Evolutionary conservation across 2,329 filamentous ascomycete species (phyloP).

Genomic region (Chaetomium sp.): DNA sequence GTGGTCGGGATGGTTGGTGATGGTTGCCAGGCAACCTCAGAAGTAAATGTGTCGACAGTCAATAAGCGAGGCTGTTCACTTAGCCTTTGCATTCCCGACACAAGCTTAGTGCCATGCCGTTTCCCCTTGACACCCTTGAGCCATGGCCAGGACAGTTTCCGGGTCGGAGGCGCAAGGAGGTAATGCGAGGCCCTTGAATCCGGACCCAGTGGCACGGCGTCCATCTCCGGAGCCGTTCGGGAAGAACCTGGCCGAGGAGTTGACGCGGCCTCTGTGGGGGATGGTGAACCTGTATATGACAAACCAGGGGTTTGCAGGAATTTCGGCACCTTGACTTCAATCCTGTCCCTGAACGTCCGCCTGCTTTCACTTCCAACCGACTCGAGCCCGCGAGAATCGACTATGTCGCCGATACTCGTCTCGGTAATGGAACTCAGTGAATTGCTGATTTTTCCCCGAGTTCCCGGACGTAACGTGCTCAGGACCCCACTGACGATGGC

Average conservation of each 20-base stretch:
- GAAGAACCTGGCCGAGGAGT: conserved; percentile 11
- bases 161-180: conserved; percentile 13
- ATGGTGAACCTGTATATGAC: not conserved
- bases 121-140: too few relatives aligned
- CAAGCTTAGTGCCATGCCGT: too few relatives aligned
- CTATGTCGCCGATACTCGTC: conserved; percentile 20
- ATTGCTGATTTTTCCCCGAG: conserved; percentile 20
- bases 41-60: conserved; percentile 8
- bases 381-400: not conserved
- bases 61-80: conserved; percentile 20
- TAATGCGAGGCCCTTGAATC: conserved; percentile 23
- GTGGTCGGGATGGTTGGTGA: not conserved
- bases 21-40: conserved; percentile 17
- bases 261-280: not conserved
- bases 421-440: conserved; percentile 35
- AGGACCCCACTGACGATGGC: not conserved
- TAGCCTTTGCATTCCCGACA: conserved; percentile 11
- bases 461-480: not conserved
- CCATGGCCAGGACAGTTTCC: too few relatives aligned
- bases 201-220: conserved; percentile 11
- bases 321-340: not conserved
- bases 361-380: not conserved
- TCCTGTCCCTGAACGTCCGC: not conserved
- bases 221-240: conserved; percentile 4
- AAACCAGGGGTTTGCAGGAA: not conserved